A percentile compares a stretch with the other conserved stretches of the same genome.
phyloP scores from a whole-genome alignment of 345 rosid genomes.

The Hirschfeldia incana region DNA sequence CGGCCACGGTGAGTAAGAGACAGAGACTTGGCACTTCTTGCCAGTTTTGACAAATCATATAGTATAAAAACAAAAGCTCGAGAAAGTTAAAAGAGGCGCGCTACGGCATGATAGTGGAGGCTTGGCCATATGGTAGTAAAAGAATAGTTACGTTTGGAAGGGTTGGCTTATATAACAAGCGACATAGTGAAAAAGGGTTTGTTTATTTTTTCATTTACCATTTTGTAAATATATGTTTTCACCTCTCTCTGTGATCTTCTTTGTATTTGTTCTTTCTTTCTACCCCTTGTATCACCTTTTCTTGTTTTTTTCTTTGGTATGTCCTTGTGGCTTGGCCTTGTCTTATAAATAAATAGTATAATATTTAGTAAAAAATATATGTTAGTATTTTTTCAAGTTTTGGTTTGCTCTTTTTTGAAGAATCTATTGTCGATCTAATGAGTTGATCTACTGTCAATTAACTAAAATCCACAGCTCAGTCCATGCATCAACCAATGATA shows the following conservation, averaged over 20 bases:
- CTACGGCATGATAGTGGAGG: neutral
- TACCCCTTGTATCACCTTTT: conserved; percentile 17
- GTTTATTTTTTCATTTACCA: neutral
- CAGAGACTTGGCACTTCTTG: conserved; percentile 99
- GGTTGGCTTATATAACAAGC: conserved; percentile 42
- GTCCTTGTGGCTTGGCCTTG: conserved; percentile 40
- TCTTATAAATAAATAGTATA: conserved; percentile 30
- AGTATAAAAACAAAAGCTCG: conserved; percentile 18
- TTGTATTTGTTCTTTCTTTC: neutral
- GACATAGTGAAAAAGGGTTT: conserved; percentile 30
- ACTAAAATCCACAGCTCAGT: too few relatives aligned
- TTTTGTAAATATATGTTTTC: conserved; percentile 22
- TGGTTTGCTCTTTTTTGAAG: neutral
- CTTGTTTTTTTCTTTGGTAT: conserved; percentile 26
- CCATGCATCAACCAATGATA: too few relatives aligned
- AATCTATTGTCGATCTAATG: neutral
- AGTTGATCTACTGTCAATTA: neutral
- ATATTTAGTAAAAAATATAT: too few relatives aligned
- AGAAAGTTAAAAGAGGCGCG: neutral
- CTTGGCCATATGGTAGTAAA: conserved; percentile 24
- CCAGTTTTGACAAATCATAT: conserved; percentile 71
- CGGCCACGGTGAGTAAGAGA: conserved; percentile 67
- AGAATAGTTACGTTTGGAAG: conserved; percentile 32
- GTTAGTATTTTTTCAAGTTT: conserved; percentile 5
- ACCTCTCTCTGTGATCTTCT: conserved; percentile 1